These are phyloP conservation scores for Penicillium cataractarum DNA, from an alignment of 495 filamentous ascomycete species.

Conservation along the genomic window DNA sequence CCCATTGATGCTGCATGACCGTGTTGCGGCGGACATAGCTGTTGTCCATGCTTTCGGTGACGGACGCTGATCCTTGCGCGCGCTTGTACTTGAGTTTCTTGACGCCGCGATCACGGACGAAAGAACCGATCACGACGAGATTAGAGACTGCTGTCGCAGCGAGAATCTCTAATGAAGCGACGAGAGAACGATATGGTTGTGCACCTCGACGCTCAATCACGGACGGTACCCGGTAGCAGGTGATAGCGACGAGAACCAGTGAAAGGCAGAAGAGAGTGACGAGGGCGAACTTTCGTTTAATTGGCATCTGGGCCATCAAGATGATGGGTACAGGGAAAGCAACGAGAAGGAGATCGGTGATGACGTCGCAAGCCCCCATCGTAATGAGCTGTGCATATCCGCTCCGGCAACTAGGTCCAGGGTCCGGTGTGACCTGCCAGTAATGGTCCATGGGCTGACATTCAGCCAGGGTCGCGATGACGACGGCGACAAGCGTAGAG, in stretches of 20 bases:
- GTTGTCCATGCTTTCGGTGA: slow-evolving; percentile 55
- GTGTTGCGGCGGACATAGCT: slow-evolving; percentile 53
- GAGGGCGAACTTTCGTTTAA: slow-evolving; percentile 68
- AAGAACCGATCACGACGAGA: slow-evolving; percentile 77
- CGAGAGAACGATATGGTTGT: slow-evolving; percentile 75
- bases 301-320: slow-evolving; percentile 67
- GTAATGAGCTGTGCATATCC: slow-evolving; percentile 84
- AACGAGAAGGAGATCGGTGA: slow-evolving; percentile 86
- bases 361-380: slow-evolving; percentile 82
- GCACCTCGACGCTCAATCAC: slow-evolving; percentile 64
- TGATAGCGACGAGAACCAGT: slow-evolving; percentile 71
- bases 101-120: slow-evolving; percentile 74
- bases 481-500: slow-evolving; percentile 74
- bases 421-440: slow-evolving; percentile 91
- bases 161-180: slow-evolving; percentile 77
- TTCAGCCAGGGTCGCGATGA: slow-evolving; percentile 81
- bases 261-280: slow-evolving; percentile 81
- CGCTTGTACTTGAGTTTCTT: slow-evolving; percentile 76
- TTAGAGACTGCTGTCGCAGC: slow-evolving; percentile 79
- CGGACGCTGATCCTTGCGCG: slow-evolving; percentile 54
- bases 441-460: slow-evolving; percentile 84
- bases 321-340: slow-evolving; percentile 89
- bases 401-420: slow-evolving; percentile 79
- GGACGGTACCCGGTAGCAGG: slow-evolving; percentile 73
- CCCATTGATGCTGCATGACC: slow-evolving; percentile 68